Base-by-base conservation (phyloP, 176 grass and related monocot genomes). In the Hordeum marinum region DNA sequence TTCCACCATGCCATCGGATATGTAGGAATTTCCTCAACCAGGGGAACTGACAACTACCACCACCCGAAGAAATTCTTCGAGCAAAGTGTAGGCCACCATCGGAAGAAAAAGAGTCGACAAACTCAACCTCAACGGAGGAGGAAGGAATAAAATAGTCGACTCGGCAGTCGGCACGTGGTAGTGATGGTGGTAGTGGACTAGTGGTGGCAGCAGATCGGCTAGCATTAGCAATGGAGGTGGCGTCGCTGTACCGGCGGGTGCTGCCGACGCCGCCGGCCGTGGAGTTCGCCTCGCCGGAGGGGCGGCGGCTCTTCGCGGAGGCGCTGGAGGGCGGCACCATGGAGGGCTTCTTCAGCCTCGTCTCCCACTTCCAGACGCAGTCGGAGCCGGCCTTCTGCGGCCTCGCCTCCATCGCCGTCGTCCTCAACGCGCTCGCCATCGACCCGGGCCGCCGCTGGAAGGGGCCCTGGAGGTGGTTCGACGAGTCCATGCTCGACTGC, bases 401-500 rank as follows among this genome's bases (percentile, higher is more conserved):
- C 83, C 90, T 96, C 66, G 94, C 94, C 67, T 93, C 86, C 83
- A 80, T 93, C 78, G 82, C 89, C 76, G 89, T 93, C 71, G 94
- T 96, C 86, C 87, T 93, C 74, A 96, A 96, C 77, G 94, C 94
- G 61, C 94, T 96, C 86, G 81, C 94, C 54, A 93, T 93, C 87
- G 91, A 96, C 87, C 94, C 91, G 1, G 84, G 66, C 39, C 88
- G 89, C 52, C 80, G 84, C 9, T 88, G 94, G 81, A 96, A 96
- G 86, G 94, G 91, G 37, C 95, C 93, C 35, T 95, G 96, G 96
- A 84, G 96, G 36, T 98, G 96, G 96, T 98, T 95, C 85, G 96
- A 98, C 36, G 96, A 98, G 89, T 92, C 96, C 68, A 98, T 98
- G 96, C 88, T 98, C 45, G 96, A 98, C 32, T 98, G 93, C 82